A percentile compares a stretch with the other conserved stretches of the same genome.
These are phyloP conservation scores for Zostera marina DNA, from an alignment of 116 monocot genomes.

Conservation along the genomic window DNA sequence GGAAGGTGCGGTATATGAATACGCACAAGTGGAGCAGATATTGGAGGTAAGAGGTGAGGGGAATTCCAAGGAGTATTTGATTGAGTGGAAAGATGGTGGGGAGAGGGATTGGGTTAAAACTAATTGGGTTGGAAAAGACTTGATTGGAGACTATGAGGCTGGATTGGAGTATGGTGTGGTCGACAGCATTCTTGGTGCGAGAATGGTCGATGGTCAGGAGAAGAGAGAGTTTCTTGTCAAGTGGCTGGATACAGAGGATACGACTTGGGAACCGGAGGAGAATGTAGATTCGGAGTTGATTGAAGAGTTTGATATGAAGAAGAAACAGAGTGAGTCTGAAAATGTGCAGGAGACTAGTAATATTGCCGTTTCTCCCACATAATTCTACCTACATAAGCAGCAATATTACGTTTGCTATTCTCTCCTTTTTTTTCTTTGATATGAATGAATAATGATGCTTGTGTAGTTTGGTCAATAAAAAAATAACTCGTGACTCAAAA, in stretches of 20 bases:
- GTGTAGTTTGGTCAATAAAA: too few species aligned
- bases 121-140: slow-evolving; percentile 65
- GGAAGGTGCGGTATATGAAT: slow-evolving; percentile 76
- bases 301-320: slow-evolving; percentile 36
- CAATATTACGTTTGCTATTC: too few species aligned
- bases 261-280: slow-evolving; percentile 85
- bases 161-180: slow-evolving; percentile 91
- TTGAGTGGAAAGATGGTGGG: slow-evolving; percentile 79
- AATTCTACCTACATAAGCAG: too few species aligned
- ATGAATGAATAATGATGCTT: too few species aligned
- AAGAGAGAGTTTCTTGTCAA: slow-evolving; percentile 77
- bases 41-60: slow-evolving; percentile 63
- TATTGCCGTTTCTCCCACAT: slow-evolving; percentile 5
- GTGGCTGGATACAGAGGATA: slow-evolving; percentile 82
- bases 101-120: slow-evolving; percentile 78
- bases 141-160: slow-evolving; percentile 60
- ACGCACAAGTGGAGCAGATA: slow-evolving; percentile 59
- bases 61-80: slow-evolving; percentile 65
- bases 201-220: slow-evolving; percentile 23
- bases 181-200: slow-evolving; percentile 52
- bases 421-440: too few species aligned
- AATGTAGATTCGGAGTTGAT: slow-evolving; percentile 72
- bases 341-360: slow-evolving; percentile 1
- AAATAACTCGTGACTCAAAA: too few species aligned
- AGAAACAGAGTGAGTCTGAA: slow-evolving; percentile 1